phyloP scores from a whole-genome alignment of 495 filamentous ascomycete genomes.

The Trichoderma reesei region DNA sequence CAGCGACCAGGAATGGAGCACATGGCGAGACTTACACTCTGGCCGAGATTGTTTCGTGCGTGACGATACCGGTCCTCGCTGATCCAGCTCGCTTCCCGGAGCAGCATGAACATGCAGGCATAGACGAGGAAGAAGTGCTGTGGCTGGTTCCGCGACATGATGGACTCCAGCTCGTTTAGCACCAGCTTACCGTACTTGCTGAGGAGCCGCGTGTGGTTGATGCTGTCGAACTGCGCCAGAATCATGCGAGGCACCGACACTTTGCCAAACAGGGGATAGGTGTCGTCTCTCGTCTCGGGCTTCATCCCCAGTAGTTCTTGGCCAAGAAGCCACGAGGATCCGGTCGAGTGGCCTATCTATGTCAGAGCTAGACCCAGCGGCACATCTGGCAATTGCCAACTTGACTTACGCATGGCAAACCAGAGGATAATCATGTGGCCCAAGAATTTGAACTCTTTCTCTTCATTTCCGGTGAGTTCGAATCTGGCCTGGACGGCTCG shows the following conservation, averaged over 20 bases:
- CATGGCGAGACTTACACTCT: slow-evolving; percentile 13
- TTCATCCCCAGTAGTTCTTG: slow-evolving; percentile 25
- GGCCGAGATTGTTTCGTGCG: slow-evolving; percentile 17
- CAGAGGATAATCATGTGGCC: slow-evolving; percentile 26
- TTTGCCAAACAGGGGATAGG: slow-evolving; percentile 19
- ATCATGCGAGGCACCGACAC: slow-evolving; percentile 34
- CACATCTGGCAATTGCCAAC: neutral
- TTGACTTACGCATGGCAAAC: slow-evolving; percentile 33
- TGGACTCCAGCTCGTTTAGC: slow-evolving; percentile 23
- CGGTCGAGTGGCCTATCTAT: slow-evolving; percentile 23
- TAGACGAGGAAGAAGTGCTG: slow-evolving; percentile 32
- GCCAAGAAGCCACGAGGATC: slow-evolving; percentile 28
- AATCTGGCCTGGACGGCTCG: neutral
- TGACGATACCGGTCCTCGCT: slow-evolving; percentile 23
- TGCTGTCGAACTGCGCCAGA: slow-evolving; percentile 39
- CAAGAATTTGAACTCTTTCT: slow-evolving; percentile 16
- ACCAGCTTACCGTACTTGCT: slow-evolving; percentile 19
- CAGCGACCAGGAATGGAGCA: too few relatives aligned
- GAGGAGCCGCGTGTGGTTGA: slow-evolving; percentile 26
- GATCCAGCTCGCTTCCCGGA: slow-evolving; percentile 22
- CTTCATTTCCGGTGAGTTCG: neutral
- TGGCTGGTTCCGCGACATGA: slow-evolving; percentile 23
- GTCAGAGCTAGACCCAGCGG: neutral
- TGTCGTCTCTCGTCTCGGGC: slow-evolving; percentile 12
- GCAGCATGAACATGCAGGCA: slow-evolving; percentile 29